Evolutionary conservation across 164 flowering plant genomes (phyloP).

Genomic region (Macadamia tetraphylla): DNA sequence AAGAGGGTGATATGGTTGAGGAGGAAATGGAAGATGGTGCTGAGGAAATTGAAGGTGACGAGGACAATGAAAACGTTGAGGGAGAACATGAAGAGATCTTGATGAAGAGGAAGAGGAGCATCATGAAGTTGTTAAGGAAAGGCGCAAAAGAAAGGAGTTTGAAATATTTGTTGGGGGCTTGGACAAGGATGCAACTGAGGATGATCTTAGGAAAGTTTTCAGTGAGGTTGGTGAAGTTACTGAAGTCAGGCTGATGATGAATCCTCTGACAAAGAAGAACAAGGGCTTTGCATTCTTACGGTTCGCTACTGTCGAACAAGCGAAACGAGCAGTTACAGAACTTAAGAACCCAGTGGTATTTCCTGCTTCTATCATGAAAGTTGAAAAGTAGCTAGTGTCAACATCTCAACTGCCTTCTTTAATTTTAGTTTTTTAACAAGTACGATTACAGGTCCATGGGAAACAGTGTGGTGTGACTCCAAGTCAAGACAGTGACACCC

Average conservation of each 20-base stretch:
- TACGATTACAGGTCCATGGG: conserved; percentile 64
- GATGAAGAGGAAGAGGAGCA: conserved; percentile 77
- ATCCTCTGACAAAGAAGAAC: conserved; percentile 87
- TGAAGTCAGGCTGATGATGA: conserved; percentile 93
- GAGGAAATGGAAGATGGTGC: conserved; percentile 56
- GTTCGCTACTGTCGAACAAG: conserved; percentile 90
- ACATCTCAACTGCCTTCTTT: background rate
- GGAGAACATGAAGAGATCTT: conserved; percentile 36
- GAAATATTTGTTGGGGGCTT: conserved; percentile 95
- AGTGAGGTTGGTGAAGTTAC: conserved; percentile 70
- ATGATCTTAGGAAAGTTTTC: conserved; percentile 76
- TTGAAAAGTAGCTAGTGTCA: conserved; percentile 10
- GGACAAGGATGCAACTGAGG: conserved; percentile 90
- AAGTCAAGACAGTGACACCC: conserved; percentile 96
- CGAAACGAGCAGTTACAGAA: conserved; percentile 74
- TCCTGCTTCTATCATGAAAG: conserved; percentile 9
- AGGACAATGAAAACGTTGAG: conserved; percentile 43
- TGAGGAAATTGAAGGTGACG: conserved; percentile 58
- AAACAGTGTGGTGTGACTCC: conserved; percentile 95
- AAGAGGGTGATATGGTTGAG: conserved; percentile 46
- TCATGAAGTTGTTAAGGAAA: conserved; percentile 77
- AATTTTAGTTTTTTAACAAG: conserved; percentile 11
- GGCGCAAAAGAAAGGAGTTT: conserved; percentile 94
- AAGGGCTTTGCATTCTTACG: conserved; percentile 98
- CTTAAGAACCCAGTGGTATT: conserved; percentile 82